Base-by-base conservation (phyloP, 441 rosid genomes). In the Syzygium syzygioides region DNA sequence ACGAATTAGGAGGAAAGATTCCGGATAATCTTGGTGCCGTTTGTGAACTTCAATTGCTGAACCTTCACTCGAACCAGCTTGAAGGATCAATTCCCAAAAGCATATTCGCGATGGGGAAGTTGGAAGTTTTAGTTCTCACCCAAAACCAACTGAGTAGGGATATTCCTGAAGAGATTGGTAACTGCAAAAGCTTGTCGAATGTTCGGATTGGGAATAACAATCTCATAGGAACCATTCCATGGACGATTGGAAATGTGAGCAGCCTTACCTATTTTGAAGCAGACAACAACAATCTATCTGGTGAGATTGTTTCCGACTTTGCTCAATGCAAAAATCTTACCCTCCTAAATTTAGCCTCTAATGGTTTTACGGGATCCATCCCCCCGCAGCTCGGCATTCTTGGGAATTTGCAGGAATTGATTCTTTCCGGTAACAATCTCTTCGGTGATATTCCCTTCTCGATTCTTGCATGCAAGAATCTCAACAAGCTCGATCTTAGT, bases 191-290 rank as follows among this genome's bases (percentile, higher is more conserved):
- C 53, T 98, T 98, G 91, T 96, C 98, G 5, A 98, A 94, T 86
- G 90, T 96, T 85, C 94, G 99, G 55, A 95, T 98, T 68, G 99
- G 99, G 90, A 93, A 98, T 88, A 98, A 98, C 86, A 92, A 92
- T 86, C 97, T 98, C 89, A 92, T 93, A 4, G 99, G 99, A 87
- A 93, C 88, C 85, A 94, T 98, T 90, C 99, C 99, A 13, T 94
- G 86, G 90, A 88, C 95, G 28, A 93, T 98, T 32, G 99, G 97
- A 66, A 96, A 98, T 87, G 92, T 93, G 34, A 95, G 92, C 85
- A 93, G 97, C 92, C 98, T 98, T 85, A 92, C 99, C 3, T 98
- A 96, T 89, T 98, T 98, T 90, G 99, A 98, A 93, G 99, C 97
- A 6, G 93, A 95, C 91, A 93, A 93, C 68, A 98, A 96, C 94